Percentiles rank a stretch among this genome's conserved stretches.
Conservation (phyloP, 148 eudicot species). For the Polygonum aviculare region DNA sequence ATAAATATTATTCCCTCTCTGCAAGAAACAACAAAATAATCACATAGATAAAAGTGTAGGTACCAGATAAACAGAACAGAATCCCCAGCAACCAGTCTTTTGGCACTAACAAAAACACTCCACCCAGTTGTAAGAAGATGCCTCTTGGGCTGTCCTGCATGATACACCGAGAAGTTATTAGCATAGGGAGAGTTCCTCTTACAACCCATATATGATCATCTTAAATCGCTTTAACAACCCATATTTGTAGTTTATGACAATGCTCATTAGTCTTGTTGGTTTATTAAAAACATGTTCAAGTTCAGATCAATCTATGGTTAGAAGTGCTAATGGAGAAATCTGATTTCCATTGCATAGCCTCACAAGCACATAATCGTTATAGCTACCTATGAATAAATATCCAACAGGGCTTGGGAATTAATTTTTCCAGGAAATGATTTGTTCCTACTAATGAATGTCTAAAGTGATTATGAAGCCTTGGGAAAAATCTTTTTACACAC, state of each 20-base stretch:
- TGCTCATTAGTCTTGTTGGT: neutral
- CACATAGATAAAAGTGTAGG: neutral
- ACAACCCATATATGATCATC: neutral
- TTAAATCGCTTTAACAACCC: neutral
- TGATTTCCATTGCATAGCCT: neutral
- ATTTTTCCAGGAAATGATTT: neutral
- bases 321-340: neutral
- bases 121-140: conserved; percentile 99
- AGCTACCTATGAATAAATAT: neutral
- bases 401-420: neutral
- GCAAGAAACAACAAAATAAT: neutral
- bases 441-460: neutral
- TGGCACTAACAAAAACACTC: conserved; percentile 99
- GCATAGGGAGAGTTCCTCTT: neutral
- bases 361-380: neutral
- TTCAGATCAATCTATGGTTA: neutral
- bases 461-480: neutral
- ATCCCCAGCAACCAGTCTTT: conserved; percentile 98
- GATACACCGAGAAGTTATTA: conserved; percentile 7
- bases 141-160: conserved; percentile 98
- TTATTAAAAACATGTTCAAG: neutral
- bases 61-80: conserved; percentile 98
- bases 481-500: neutral
- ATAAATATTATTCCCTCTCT: neutral
- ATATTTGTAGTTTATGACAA: neutral